A percentile compares a stretch with the other conserved stretches of the same genome.
Evolutionary conservation across 257 asterid species (phyloP).

Genomic region (Linderniella brevidens): DNA sequence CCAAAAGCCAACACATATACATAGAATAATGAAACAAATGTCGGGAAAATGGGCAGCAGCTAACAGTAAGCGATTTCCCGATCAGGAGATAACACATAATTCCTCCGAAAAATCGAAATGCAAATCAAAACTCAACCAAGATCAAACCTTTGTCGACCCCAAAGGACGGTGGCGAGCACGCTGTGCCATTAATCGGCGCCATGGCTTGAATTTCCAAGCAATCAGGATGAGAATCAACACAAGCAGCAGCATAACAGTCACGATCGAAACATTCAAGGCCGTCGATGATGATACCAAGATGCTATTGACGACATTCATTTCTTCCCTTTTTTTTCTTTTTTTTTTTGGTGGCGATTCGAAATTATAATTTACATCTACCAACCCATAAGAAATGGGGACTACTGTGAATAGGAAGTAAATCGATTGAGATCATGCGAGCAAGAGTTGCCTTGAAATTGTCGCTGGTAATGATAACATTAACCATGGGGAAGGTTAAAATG

Average conservation of each 20-base stretch:
- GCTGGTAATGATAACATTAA: too few species aligned
- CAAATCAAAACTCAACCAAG: slow-evolving; percentile 8
- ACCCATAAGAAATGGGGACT: too few species aligned
- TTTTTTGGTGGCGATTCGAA: not conserved
- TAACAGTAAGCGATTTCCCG: slow-evolving; percentile 3
- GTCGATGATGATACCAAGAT: slow-evolving; percentile 15
- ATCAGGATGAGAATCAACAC: slow-evolving; percentile 48
- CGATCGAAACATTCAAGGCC: slow-evolving; percentile 17
- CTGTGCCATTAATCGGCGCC: slow-evolving; percentile 49
- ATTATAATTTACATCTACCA: too few species aligned
- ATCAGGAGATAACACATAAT: not conserved
- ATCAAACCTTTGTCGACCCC: slow-evolving; percentile 44
- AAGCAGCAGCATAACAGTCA: slow-evolving; percentile 67
- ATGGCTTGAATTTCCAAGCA: slow-evolving; percentile 78
- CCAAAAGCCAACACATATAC: too few species aligned
- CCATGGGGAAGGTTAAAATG: too few species aligned
- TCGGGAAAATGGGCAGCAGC: slow-evolving; percentile 1
- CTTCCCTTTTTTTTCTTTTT: slow-evolving; percentile 1
- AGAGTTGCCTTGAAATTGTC: too few species aligned
- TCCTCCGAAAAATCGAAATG: slow-evolving; percentile 11
- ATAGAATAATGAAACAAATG: not conserved
- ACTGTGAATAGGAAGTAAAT: too few species aligned
- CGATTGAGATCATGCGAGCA: too few species aligned
- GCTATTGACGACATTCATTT: slow-evolving; percentile 10
- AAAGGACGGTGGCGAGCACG: slow-evolving; percentile 27